These are phyloP conservation scores for Kickxella alabastrina DNA, from an alignment of 192 early-diverging fungal species.

Conservation along the genomic window DNA sequence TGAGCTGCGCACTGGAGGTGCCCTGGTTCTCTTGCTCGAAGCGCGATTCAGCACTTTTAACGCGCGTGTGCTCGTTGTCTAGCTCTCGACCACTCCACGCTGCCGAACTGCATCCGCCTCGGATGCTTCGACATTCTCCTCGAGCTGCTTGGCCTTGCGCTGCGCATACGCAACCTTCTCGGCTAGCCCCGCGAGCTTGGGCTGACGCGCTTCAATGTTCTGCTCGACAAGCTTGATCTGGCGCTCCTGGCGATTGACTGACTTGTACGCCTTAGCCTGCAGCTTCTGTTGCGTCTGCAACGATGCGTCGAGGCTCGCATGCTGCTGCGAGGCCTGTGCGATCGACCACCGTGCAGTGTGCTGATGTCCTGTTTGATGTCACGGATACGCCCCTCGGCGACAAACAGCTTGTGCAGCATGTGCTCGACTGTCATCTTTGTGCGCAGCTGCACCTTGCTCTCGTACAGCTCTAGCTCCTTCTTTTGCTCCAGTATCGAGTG, in stretches of 20 bases:
- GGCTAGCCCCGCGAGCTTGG: slow-evolving; percentile 49
- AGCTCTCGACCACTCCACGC: slow-evolving; percentile 50
- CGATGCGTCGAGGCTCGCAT: slow-evolving; percentile 52
- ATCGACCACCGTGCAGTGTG: slow-evolving; percentile 51
- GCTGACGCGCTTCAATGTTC: slow-evolving; percentile 63
- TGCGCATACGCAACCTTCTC: slow-evolving; percentile 71
- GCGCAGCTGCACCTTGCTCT: slow-evolving; percentile 62
- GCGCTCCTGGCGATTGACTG: slow-evolving; percentile 68
- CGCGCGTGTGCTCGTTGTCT: slow-evolving; percentile 52
- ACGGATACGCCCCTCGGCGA: slow-evolving; percentile 69
- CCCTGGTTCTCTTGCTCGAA: slow-evolving; percentile 52
- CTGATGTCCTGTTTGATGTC: slow-evolving; percentile 59
- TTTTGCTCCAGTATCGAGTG: slow-evolving; percentile 92
- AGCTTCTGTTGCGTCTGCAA: slow-evolving; percentile 65
- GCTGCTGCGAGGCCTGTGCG: slow-evolving; percentile 46
- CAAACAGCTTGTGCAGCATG: slow-evolving; percentile 89
- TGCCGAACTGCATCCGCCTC: slow-evolving; percentile 56
- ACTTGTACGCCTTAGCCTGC: slow-evolving; percentile 69
- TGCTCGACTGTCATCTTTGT: slow-evolving; percentile 62
- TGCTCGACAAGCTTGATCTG: slow-evolving; percentile 68
- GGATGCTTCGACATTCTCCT: slow-evolving; percentile 56
- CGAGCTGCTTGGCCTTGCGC: slow-evolving; percentile 62
- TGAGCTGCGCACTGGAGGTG: slow-evolving; percentile 35
- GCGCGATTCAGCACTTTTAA: slow-evolving; percentile 52
- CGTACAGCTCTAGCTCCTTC: slow-evolving; percentile 83